A percentile compares a stretch with the other conserved stretches of the same genome.
Conservation (phyloP, 2,329 filamentous ascomycete species). For the Alternaria sp. region DNA sequence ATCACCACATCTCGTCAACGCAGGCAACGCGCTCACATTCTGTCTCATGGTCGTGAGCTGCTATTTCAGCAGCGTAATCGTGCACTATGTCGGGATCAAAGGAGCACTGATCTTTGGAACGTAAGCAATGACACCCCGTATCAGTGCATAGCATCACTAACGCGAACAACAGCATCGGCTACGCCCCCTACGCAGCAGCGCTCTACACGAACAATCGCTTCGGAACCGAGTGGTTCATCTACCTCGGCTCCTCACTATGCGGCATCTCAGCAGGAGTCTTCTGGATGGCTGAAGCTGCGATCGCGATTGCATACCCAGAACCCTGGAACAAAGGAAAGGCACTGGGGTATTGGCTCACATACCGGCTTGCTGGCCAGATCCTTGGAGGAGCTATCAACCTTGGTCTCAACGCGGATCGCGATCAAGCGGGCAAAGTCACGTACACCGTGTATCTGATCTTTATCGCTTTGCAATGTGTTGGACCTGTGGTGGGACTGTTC, state of each 20-base stretch:
- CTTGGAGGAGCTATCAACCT: conserved; percentile 75
- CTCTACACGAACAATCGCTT: conserved; percentile 74
- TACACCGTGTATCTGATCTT: conserved; percentile 74
- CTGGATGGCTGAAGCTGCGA: conserved; percentile 77
- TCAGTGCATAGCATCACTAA: background rate
- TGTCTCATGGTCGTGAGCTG: conserved; percentile 76
- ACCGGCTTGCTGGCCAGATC: conserved; percentile 69
- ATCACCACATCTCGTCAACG: conserved; percentile 70
- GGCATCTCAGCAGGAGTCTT: conserved; percentile 75
- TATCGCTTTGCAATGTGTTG: conserved; percentile 71
- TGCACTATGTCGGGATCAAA: conserved; percentile 73
- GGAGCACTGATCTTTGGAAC: conserved; percentile 74
- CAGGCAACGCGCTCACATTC: conserved; percentile 74
- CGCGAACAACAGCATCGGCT: conserved; percentile 60
- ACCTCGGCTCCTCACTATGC: conserved; percentile 72
- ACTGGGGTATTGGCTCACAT: conserved; percentile 72
- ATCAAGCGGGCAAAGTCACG: conserved; percentile 68
- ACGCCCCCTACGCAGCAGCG: conserved; percentile 73
- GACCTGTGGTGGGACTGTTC: conserved; percentile 68
- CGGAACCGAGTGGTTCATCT: conserved; percentile 70
- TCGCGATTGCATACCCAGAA: conserved; percentile 75
- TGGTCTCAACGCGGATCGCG: conserved; percentile 65
- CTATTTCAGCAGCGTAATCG: conserved; percentile 67
- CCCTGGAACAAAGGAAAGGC: conserved; percentile 56
- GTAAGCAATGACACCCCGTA: conserved; percentile 41